Percentiles rank a stretch among this genome's conserved stretches.
These are phyloP conservation scores for Pilasporangium apinafurcum DNA, from an alignment of 352 stramenopile genomes.

Conservation along the genomic window DNA sequence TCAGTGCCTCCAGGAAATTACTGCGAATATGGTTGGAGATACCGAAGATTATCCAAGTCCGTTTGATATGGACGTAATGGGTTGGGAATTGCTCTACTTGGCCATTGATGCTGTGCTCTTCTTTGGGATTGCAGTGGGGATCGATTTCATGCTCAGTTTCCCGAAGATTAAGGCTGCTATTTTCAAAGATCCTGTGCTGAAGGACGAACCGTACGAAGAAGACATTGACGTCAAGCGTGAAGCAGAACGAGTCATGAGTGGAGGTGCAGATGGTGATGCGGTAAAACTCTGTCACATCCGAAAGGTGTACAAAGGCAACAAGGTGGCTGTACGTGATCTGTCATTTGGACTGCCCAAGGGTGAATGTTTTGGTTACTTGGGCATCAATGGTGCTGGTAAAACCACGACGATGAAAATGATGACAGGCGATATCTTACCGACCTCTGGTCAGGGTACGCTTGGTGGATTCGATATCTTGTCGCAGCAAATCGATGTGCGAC, in stretches of 20 bases:
- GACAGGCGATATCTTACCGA: slow-evolving; percentile 80
- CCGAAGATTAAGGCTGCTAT: slow-evolving; percentile 47
- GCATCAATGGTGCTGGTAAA: slow-evolving; percentile 94
- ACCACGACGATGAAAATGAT: slow-evolving; percentile 96
- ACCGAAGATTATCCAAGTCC: too few relatives aligned
- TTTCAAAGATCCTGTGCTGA: slow-evolving; percentile 40
- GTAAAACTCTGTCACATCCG: slow-evolving; percentile 23
- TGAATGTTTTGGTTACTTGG: slow-evolving; percentile 93
- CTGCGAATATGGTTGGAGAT: background rate
- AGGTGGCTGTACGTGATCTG: slow-evolving; percentile 73
- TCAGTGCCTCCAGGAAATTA: slow-evolving; percentile 9
- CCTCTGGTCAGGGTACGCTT: slow-evolving; percentile 37
- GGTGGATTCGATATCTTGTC: slow-evolving; percentile 69
- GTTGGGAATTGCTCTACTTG: slow-evolving; percentile 50
- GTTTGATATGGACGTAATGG: slow-evolving; percentile 42
- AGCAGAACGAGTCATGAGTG: slow-evolving; percentile 18
- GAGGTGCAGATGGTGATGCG: slow-evolving; percentile 21
- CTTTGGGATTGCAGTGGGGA: slow-evolving; percentile 28
- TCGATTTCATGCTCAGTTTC: slow-evolving; percentile 62
- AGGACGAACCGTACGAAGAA: slow-evolving; percentile 23
- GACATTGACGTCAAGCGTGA: slow-evolving; percentile 41
- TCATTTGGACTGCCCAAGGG: slow-evolving; percentile 75
- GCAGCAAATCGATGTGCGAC: slow-evolving; percentile 62
- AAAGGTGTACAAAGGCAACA: slow-evolving; percentile 46
- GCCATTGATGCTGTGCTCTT: slow-evolving; percentile 36